These are phyloP conservation scores for Kazachstania kunashirensis DNA, from an alignment of 805 yeast genomes.

Conservation along the genomic window DNA sequence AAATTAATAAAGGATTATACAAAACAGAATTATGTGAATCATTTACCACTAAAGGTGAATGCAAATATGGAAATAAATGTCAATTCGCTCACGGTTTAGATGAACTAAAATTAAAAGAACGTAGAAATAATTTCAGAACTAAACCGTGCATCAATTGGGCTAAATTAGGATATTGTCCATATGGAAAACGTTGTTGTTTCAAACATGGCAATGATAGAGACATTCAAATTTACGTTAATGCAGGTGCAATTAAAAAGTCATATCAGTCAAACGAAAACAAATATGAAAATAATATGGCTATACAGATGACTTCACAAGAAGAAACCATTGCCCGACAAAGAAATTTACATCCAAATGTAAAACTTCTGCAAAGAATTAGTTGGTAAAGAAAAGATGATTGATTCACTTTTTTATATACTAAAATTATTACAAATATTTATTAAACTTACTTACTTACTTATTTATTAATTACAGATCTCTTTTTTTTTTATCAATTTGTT, in stretches of 20 bases:
- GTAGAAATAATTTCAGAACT: slow-evolving; percentile 75
- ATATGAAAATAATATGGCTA: neutral
- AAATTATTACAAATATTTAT: neutral
- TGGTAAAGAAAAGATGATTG: slow-evolving; percentile 19
- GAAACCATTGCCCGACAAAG: slow-evolving; percentile 4
- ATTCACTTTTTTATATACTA: neutral
- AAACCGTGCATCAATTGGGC: slow-evolving; percentile 87
- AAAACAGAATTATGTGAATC: slow-evolving; percentile 87
- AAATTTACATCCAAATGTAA: slow-evolving; percentile 25
- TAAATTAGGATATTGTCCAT: slow-evolving; percentile 71
- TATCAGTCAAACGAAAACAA: neutral
- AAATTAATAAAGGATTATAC: slow-evolving; percentile 57
- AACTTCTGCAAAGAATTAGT: slow-evolving; percentile 24
- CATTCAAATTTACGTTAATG: slow-evolving; percentile 22
- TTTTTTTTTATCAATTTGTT: too few relatives aligned
- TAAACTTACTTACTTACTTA: neutral
- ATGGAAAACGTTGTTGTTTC: slow-evolving; percentile 87
- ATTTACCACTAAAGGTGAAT: slow-evolving; percentile 54
- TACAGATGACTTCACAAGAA: neutral
- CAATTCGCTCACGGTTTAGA: slow-evolving; percentile 87
- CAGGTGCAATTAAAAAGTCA: slow-evolving; percentile 11
- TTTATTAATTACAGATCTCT: neutral
- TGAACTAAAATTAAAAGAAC: slow-evolving; percentile 60
- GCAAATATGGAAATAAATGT: slow-evolving; percentile 87
- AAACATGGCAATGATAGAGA: slow-evolving; percentile 52